Evolutionary conservation across 768 basidiomycete genomes (phyloP).

Genomic region (Pleurotus cornucopiae): DNA sequence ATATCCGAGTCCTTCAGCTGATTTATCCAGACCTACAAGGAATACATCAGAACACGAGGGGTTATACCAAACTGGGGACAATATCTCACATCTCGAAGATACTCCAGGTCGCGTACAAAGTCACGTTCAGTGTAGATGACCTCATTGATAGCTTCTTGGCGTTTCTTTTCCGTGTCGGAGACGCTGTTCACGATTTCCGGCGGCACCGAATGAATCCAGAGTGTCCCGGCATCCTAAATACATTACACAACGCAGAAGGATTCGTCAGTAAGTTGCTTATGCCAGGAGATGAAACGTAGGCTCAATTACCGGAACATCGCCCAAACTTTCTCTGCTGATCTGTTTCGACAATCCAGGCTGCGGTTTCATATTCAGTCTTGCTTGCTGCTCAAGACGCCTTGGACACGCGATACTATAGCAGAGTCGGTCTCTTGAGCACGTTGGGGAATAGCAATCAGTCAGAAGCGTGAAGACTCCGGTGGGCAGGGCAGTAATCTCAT

Average conservation of each 20-base stretch:
- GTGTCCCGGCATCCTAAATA: conserved; percentile 51
- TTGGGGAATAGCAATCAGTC: conserved; percentile 97
- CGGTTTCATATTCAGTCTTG: conserved; percentile 90
- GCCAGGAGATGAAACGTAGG: conserved; percentile 17
- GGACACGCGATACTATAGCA: conserved; percentile 99
- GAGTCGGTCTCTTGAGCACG: conserved; percentile 88
- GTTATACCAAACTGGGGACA: neutral
- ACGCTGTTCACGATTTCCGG: conserved; percentile 92
- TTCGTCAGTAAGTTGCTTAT: too few species aligned
- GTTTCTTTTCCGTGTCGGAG: conserved; percentile 87
- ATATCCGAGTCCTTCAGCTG: conserved; percentile 73
- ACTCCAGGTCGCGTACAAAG: conserved; percentile 97
- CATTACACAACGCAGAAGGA: neutral
- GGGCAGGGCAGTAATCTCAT: conserved; percentile 67
- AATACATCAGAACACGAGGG: neutral
- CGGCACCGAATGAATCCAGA: conserved; percentile 97
- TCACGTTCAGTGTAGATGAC: conserved; percentile 93
- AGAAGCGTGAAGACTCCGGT: conserved; percentile 94
- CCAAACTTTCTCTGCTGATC: conserved; percentile 75
- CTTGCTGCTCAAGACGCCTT: conserved; percentile 88
- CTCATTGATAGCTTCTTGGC: conserved; percentile 98
- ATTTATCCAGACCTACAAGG: conserved; percentile 77
- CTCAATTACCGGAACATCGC: conserved; percentile 64
- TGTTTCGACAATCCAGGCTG: conserved; percentile 86
- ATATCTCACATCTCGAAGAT: conserved; percentile 81